These are phyloP conservation scores for Ceratonia siliqua DNA, from an alignment of 306 rosid genomes.

Conservation along the genomic window DNA sequence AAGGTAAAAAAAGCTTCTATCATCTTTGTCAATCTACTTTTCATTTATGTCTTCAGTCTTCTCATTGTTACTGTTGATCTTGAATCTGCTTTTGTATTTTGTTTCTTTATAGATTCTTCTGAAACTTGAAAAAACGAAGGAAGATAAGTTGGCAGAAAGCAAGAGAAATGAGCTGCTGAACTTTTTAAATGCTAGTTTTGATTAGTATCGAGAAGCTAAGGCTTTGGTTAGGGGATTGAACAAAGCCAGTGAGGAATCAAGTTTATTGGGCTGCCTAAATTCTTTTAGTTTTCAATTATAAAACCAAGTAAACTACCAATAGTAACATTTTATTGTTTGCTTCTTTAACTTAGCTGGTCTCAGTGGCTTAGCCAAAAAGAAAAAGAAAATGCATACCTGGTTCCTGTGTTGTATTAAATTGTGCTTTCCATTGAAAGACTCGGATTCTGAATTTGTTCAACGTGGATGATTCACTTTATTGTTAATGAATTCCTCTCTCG, in stretches of 20 bases:
- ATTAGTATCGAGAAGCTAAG: slow-evolving; percentile 46
- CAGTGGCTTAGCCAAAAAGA: background rate
- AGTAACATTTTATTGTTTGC: slow-evolving; percentile 10
- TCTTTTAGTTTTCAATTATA: slow-evolving; percentile 8
- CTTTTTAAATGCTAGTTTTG: slow-evolving; percentile 96
- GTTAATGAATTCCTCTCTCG: background rate
- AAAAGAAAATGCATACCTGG: background rate
- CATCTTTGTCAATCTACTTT: background rate
- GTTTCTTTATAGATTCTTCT: slow-evolving; percentile 65
- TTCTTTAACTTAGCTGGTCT: background rate
- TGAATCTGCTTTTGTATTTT: background rate
- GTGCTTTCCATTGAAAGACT: slow-evolving; percentile 10
- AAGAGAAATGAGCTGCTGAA: slow-evolving; percentile 90
- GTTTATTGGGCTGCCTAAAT: slow-evolving; percentile 14
- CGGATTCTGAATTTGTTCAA: slow-evolving; percentile 22
- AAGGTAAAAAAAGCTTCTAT: slow-evolving; percentile 49
- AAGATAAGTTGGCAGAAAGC: slow-evolving; percentile 87
- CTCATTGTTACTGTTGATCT: background rate
- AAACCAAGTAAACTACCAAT: slow-evolving; percentile 7
- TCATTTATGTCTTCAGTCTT: background rate
- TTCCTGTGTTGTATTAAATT: slow-evolving; percentile 26
- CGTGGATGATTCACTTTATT: background rate
- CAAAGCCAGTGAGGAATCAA: slow-evolving; percentile 26
- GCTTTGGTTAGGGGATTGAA: slow-evolving; percentile 32
- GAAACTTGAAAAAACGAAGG: slow-evolving; percentile 92